Evolutionary conservation across 2,329 filamentous ascomycete species (phyloP).

Genomic region (Sporothrix pallida): DNA sequence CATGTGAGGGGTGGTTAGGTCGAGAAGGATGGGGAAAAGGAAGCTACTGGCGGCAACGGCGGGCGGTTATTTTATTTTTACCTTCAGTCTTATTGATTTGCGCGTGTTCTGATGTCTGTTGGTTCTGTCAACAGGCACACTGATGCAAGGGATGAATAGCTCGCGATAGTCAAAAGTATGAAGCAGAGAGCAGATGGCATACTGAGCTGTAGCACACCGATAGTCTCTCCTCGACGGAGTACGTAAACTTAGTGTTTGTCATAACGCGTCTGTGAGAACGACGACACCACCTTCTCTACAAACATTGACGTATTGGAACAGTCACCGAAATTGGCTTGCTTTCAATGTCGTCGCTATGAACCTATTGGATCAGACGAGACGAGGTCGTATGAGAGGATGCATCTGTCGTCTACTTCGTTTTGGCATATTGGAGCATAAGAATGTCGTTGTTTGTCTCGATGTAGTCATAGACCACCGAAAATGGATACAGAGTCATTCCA

Average conservation of each 20-base stretch:
- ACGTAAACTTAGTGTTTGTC: background rate
- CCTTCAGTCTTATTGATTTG: too few relatives aligned
- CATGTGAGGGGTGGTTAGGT: background rate
- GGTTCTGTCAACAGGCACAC: slow-evolving; percentile 5
- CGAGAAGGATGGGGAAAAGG: background rate
- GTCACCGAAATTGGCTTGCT: background rate
- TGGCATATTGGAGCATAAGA: too few relatives aligned
- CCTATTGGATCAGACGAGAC: background rate
- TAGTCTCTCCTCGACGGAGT: background rate
- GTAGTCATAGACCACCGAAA: background rate
- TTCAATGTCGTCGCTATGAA: background rate
- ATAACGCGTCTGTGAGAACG: background rate
- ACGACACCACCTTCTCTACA: background rate
- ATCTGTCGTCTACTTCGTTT: background rate
- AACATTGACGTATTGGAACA: background rate
- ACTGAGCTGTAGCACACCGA: background rate
- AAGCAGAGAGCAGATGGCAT: background rate
- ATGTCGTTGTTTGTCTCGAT: too few relatives aligned
- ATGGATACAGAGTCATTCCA: background rate
- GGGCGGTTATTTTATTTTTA: background rate
- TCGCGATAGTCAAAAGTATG: background rate
- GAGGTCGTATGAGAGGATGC: background rate
- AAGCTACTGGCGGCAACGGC: slow-evolving; percentile 18
- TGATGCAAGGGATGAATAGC: slow-evolving; percentile 8
- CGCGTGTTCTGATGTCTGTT: background rate